Evolutionary conservation across 805 yeast genomes (phyloP), one percentile per base, ranked within the genome.

Genomic region (Barnettozyma sucrosica): DNA sequence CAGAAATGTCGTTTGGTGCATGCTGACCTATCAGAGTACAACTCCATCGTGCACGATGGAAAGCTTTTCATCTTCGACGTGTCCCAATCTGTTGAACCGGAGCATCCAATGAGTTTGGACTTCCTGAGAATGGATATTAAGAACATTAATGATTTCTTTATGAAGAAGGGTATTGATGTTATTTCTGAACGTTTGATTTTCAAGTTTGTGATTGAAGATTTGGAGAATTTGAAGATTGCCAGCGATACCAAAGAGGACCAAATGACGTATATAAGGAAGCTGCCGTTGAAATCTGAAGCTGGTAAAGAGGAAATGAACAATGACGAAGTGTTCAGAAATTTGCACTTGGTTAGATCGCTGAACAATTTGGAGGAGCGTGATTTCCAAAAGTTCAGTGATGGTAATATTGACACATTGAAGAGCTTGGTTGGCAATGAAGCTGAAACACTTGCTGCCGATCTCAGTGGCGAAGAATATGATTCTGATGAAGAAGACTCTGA

Each of bases 111-210:
- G 89, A 85, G 96, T 38, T 72, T 93, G 54, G 98, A 93, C 64
- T 93, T 93, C 63, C 68, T 93, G 51, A 74, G 99, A 62, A 93
- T 93, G 99, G 99, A 93, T 67, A 90, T 93, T 61, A 93, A 92
- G 65, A 93, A 93, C 61, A 87, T 92, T 21, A 93, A 92, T 61
- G 93, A 87, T 57, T 93, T 83, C 64, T 93, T 93, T 59, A 74
- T 75, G 49, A 74, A 81, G 51, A 81, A 83, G 63, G 82, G 83
- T 33, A 87, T 90, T 37, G 76, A 78, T 44, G 84, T 88, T 14
- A 85, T 85, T 56, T 79, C 95, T 3, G 98, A 93, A 65, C 75
- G 95, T 51, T 72, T 80, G 28, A 75, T 93, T 20, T 93, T 92
- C 69, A 81, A 80, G 59, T 88, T 85, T 61, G 80, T 89, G 23